phyloP scores from a whole-genome alignment of 2,329 filamentous ascomycete species.

The Elsinoe fawcettii region DNA sequence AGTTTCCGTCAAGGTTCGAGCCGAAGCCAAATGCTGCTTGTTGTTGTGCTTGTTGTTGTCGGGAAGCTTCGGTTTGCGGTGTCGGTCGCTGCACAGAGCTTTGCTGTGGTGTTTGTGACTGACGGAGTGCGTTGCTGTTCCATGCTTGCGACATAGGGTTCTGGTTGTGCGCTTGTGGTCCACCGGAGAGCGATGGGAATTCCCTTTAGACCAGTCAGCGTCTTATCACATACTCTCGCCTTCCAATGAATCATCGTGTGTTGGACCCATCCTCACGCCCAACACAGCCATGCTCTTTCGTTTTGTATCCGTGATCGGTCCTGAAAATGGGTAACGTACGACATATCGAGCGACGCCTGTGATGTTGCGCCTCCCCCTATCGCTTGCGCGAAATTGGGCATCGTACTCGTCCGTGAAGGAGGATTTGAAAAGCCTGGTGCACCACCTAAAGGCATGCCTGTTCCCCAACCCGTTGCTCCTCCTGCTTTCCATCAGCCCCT shows the following conservation, averaged over 20 bases:
- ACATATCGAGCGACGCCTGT: slow-evolving; percentile 19
- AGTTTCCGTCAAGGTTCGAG: slow-evolving; percentile 44
- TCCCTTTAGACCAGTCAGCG: slow-evolving; percentile 41
- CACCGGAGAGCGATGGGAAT: slow-evolving; percentile 54
- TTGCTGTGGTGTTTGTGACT: slow-evolving; percentile 27
- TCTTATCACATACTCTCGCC: neutral
- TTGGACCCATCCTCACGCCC: no score
- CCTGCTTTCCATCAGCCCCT: slow-evolving; percentile 7
- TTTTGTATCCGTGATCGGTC: neutral
- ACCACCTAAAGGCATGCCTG: slow-evolving; percentile 18
- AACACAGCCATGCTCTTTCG: neutral
- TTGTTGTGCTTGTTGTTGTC: slow-evolving; percentile 30
- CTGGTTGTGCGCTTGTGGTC: slow-evolving; percentile 48
- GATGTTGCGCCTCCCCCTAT: slow-evolving; percentile 17
- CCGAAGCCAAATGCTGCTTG: slow-evolving; percentile 44
- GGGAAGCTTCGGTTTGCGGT: slow-evolving; percentile 25
- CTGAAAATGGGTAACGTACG: slow-evolving; percentile 16
- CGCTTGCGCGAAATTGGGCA: slow-evolving; percentile 20
- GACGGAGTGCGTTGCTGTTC: slow-evolving; percentile 50
- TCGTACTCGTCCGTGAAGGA: slow-evolving; percentile 17
- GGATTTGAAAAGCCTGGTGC: slow-evolving; percentile 17
- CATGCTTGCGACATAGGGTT: slow-evolving; percentile 46
- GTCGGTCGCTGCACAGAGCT: slow-evolving; percentile 29
- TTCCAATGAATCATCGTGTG: no score
- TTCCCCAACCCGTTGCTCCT: slow-evolving; percentile 17